These are phyloP conservation scores for Salix purpurea DNA, from an alignment of 345 rosid genomes.

Conservation along the genomic window DNA sequence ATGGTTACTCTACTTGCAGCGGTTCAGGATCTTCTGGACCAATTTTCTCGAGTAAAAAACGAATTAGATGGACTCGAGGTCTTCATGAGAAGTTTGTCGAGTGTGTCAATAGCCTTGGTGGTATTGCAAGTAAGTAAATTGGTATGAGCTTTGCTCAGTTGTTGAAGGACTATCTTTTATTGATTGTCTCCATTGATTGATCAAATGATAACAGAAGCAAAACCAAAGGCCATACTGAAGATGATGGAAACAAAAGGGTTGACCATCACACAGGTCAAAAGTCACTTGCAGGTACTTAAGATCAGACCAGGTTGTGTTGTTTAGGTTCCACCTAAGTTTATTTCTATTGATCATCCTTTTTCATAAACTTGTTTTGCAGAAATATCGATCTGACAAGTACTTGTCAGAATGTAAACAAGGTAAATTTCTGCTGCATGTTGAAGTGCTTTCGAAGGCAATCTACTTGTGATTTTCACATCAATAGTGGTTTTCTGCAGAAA, in stretches of 20 bases:
- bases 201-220: slow-evolving; percentile 15
- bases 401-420: slow-evolving; percentile 1
- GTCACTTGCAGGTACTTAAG: slow-evolving; percentile 21
- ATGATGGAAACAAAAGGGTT: slow-evolving; percentile 17
- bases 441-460: neutral
- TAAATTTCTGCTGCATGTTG: neutral
- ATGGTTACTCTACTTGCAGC: neutral
- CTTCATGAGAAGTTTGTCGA: slow-evolving; percentile 9
- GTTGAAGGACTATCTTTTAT: neutral
- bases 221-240: slow-evolving; percentile 16
- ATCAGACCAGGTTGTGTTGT: neutral
- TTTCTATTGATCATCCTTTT: neutral
- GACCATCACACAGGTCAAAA: slow-evolving; percentile 18
- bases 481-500: slow-evolving; percentile 37
- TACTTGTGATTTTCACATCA: neutral
- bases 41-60: neutral
- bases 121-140: slow-evolving; percentile 13
- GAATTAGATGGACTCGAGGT: slow-evolving; percentile 10
- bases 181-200: neutral
- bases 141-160: neutral
- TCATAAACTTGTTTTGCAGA: neutral
- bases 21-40: neutral
- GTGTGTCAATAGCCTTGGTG: slow-evolving; percentile 19
- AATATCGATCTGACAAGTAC: slow-evolving; percentile 7
- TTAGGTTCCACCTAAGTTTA: neutral